Percentiles rank a stretch among this genome's conserved stretches.
Evolutionary conservation across 805 yeast genomes (phyloP).

Genomic region (Hanseniaspora mollemarum): DNA sequence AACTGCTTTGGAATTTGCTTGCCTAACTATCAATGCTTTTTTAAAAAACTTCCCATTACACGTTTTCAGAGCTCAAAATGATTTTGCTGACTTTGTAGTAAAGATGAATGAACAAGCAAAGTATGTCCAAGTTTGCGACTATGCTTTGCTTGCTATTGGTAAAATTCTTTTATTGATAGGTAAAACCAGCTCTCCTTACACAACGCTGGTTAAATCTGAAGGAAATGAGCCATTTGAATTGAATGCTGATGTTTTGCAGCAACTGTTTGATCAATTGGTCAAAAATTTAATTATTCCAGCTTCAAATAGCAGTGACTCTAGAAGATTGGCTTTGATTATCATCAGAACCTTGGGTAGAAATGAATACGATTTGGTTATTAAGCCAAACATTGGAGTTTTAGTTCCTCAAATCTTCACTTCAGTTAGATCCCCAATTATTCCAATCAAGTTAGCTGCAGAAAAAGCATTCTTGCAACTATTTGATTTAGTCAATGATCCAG

Average conservation of each 20-base stretch:
- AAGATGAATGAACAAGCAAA: conserved; percentile 33
- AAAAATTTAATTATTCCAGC: conserved; percentile 40
- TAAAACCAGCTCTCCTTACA: conserved; percentile 32
- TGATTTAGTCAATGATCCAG: conserved; percentile 56
- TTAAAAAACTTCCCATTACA: conserved; percentile 64
- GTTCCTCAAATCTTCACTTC: conserved; percentile 69
- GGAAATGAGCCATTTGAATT: conserved; percentile 30
- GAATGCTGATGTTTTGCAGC: conserved; percentile 33
- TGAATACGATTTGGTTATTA: conserved; percentile 40
- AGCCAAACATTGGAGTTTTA: conserved; percentile 43
- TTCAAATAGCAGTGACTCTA: conserved; percentile 58
- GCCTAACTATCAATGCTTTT: conserved; percentile 67
- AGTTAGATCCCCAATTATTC: conserved; percentile 78
- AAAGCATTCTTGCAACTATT: conserved; percentile 70
- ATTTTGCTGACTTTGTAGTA: conserved; percentile 40
- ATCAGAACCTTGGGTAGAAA: conserved; percentile 62
- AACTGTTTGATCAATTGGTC: conserved; percentile 44
- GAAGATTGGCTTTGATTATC: conserved; percentile 68
- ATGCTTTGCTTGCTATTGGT: conserved; percentile 70
- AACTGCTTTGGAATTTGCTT: conserved; percentile 47
- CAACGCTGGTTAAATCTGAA: conserved; percentile 22
- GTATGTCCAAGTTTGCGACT: conserved; percentile 52
- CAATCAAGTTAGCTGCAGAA: conserved; percentile 89
- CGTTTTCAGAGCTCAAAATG: conserved; percentile 41
- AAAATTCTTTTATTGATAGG: conserved; percentile 52